These are phyloP conservation scores for Ophiocordyceps camponoti-saundersi DNA, from an alignment of 2,329 filamentous ascomycete genomes.

Conservation along the genomic window DNA sequence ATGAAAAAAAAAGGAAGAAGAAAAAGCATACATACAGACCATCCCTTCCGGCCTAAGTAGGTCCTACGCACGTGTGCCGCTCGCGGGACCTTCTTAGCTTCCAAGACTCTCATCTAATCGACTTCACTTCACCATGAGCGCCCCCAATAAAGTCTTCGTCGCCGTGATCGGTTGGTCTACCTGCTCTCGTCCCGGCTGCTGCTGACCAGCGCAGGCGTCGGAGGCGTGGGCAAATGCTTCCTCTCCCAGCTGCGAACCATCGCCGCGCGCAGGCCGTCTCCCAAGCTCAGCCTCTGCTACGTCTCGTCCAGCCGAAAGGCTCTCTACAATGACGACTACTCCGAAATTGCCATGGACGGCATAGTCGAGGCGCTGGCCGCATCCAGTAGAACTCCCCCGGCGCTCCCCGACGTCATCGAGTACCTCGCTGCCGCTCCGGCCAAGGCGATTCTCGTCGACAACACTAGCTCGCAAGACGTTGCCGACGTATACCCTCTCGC, in stretches of 20 bases:
- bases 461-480: slow-evolving; percentile 80
- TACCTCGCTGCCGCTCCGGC: slow-evolving; percentile 65
- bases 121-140: slow-evolving; percentile 17
- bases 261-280: slow-evolving; percentile 46
- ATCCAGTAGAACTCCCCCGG: slow-evolving; percentile 47
- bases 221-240: slow-evolving; percentile 86
- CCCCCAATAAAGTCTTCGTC: slow-evolving; percentile 30
- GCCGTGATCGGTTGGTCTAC: slow-evolving; percentile 29
- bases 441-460: slow-evolving; percentile 77
- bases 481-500: slow-evolving; percentile 71
- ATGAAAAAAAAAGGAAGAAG: background rate
- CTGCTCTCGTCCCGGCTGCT: background rate
- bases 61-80: background rate
- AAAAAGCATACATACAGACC: background rate
- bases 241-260: slow-evolving; percentile 62
- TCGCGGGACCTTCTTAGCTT: background rate
- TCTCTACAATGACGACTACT: slow-evolving; percentile 58
- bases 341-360: slow-evolving; percentile 43
- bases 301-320: slow-evolving; percentile 75
- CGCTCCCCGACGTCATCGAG: slow-evolving; percentile 52
- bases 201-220: slow-evolving; percentile 54
- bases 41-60: background rate
- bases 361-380: slow-evolving; percentile 45
- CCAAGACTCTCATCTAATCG: background rate
- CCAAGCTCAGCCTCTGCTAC: slow-evolving; percentile 63